Evolutionary conservation across 2,329 filamentous ascomycete genomes (phyloP).

Genomic region (Cladosporium cucumerinum): DNA sequence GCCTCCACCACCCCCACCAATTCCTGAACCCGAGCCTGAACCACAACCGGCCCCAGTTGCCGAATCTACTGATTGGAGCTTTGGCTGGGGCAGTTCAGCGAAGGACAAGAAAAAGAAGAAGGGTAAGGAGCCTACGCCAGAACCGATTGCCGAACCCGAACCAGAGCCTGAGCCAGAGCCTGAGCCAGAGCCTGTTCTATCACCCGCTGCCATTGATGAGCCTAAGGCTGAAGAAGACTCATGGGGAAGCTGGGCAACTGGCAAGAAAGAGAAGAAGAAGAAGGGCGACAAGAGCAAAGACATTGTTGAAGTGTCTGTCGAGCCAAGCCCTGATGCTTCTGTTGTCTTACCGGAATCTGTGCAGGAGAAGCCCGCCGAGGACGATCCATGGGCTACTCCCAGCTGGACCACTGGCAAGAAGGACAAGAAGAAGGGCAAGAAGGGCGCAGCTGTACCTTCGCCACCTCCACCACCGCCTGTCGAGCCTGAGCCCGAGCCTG

Average conservation of each 20-base stretch:
- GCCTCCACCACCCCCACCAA: slow-evolving; percentile 9
- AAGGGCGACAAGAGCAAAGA: slow-evolving; percentile 35
- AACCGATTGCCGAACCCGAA: slow-evolving; percentile 22
- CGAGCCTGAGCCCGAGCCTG: slow-evolving; percentile 3
- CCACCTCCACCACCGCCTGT: slow-evolving; percentile 42
- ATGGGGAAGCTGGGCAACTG: slow-evolving; percentile 55
- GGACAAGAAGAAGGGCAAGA: slow-evolving; percentile 54
- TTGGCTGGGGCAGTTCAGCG: slow-evolving; percentile 14
- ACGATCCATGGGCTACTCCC: slow-evolving; percentile 28
- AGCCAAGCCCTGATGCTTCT: slow-evolving; percentile 32
- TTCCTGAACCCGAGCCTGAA: neutral
- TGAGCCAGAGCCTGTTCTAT: slow-evolving; percentile 27
- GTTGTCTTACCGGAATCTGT: slow-evolving; percentile 43
- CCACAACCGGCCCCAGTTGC: slow-evolving; percentile 2
- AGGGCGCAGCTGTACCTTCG: slow-evolving; percentile 37
- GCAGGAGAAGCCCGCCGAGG: slow-evolving; percentile 35
- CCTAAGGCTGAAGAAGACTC: slow-evolving; percentile 45
- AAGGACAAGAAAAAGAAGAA: slow-evolving; percentile 29
- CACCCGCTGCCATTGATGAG: slow-evolving; percentile 50
- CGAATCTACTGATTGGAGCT: slow-evolving; percentile 14
- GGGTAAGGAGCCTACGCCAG: slow-evolving; percentile 19
- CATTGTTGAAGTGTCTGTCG: slow-evolving; percentile 39
- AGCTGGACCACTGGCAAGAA: slow-evolving; percentile 47
- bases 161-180: slow-evolving; percentile 25
- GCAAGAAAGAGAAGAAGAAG: slow-evolving; percentile 53